Evolutionary conservation across 2,329 filamentous ascomycete species (phyloP).

Genomic region (Aspergillus fumigatus): DNA sequence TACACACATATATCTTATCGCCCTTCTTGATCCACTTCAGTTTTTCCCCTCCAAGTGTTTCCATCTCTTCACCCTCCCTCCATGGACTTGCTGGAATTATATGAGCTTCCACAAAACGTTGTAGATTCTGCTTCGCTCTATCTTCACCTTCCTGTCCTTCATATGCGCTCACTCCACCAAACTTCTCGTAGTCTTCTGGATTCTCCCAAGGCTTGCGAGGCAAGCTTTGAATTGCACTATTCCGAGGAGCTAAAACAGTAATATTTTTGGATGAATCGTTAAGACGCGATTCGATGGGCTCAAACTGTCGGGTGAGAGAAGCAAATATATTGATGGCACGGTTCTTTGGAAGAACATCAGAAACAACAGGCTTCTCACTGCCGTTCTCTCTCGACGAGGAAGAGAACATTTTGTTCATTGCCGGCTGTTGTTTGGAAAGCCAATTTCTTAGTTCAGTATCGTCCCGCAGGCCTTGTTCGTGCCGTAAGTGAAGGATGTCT

Average conservation of each 20-base stretch:
- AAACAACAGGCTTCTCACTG: constrained; percentile 59
- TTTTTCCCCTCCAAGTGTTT: constrained; percentile 64
- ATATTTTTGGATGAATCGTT: constrained; percentile 64
- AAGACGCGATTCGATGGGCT: constrained; percentile 63
- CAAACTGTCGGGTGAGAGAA: constrained; percentile 70
- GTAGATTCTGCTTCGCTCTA: constrained; percentile 70
- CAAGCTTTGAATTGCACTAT: constrained; percentile 71
- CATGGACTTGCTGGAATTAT: constrained; percentile 73
- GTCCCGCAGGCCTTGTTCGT: constrained; percentile 11
- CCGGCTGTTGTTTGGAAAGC: constrained; percentile 19
- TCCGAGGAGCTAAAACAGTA: constrained; percentile 82
- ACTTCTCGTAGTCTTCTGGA: constrained; percentile 62
- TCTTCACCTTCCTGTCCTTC: constrained; percentile 69
- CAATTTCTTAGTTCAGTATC: constrained; percentile 14
- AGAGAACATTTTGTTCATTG: constrained; percentile 22
- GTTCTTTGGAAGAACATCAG: constrained; percentile 77
- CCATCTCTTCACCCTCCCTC: constrained; percentile 61
- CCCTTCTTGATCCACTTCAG: constrained; percentile 75
- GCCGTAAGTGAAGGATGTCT: constrained; percentile 12
- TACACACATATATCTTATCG: constrained; percentile 61
- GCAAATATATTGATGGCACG: constrained; percentile 81
- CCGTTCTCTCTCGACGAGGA: constrained; percentile 20
- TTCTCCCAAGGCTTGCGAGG: constrained; percentile 73
- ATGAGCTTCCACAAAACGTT: constrained; percentile 80
- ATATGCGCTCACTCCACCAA: constrained; percentile 66